Base-by-base conservation (phyloP, 1,139 yeast genomes). In the Fermentozyma sake region DNA sequence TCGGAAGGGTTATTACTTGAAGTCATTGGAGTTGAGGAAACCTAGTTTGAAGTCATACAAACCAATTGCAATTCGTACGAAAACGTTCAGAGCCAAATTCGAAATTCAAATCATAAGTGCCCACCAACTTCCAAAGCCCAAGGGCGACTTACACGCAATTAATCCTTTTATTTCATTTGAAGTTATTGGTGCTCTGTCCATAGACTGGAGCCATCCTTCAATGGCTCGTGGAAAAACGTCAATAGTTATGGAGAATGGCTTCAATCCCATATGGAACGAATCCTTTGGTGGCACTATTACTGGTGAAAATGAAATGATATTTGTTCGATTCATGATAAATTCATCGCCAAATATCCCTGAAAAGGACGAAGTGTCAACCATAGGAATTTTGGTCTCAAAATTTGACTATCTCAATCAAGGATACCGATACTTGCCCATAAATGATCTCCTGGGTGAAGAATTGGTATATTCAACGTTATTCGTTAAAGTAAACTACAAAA, bases 201-300 rank as follows among this genome's bases (percentile, higher is more conserved):
- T 58, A 2, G 35, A 44, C 3, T 60, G 60, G 61, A 50, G 46
- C 19, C 20, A 33, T 1, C 32, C 31, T 1, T 31, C 42, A 7
- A 37, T 38, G 39, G 22, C 35, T 14, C 31, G 18, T 3, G 37
- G 37, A 6, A 45, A 52, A 29, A 70, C 85, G 0, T 37, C 51
- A 4, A 46, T 59, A 3, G 61, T 74, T 3, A 33, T 47, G 12
- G 68, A 69, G 29, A 86, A 87, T 52, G 96, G 96, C 0, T 86
- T 84, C 53, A 87, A 83, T 50, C 96, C 97, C 0, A 57, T 69
- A 3, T 87, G 96, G 96, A 74, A 80, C 41, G 65, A 72, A 27
- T 51, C 49, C 4, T 68, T 78, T 35, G 46, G 55, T 14, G 70
- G 83, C 2, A 50, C 46, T 0, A 46, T 80, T 7, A 50, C 52